Evolutionary conservation across 441 rosid genomes (phyloP).

Genomic region (Arabidopsis lyrata): DNA sequence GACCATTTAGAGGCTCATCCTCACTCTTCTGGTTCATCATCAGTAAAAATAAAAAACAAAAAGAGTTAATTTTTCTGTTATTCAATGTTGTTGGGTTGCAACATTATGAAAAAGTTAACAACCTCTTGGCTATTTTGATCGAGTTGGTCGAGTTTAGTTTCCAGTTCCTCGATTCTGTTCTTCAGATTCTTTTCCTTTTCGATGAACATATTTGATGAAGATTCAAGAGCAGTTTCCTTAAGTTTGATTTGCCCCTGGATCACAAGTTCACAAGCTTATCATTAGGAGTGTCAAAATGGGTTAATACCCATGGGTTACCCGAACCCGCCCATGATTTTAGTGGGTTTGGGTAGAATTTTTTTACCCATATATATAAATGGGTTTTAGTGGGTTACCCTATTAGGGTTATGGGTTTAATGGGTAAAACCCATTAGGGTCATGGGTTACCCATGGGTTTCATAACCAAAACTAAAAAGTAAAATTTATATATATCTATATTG

Average conservation of each 20-base stretch:
- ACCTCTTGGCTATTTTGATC: constrained; percentile 53
- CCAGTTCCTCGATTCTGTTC: constrained; percentile 66
- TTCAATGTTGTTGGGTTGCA: not conserved
- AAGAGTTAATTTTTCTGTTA: constrained; percentile 16
- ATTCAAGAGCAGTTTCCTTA: constrained; percentile 72
- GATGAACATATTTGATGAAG: constrained; percentile 56
- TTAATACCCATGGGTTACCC: no score
- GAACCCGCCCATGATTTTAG: no score
- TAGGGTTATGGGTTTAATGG: no score
- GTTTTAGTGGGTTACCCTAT: no score
- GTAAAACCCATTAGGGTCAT: no score
- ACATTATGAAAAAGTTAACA: constrained; percentile 18
- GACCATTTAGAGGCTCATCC: constrained; percentile 5
- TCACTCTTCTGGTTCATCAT: constrained; percentile 31
- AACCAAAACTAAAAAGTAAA: no score
- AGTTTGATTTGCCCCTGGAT: constrained; percentile 66
- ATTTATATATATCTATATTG: no score
- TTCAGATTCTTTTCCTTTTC: constrained; percentile 68
- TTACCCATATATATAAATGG: no score
- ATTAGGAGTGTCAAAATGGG: no score
- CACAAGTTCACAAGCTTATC: not conserved
- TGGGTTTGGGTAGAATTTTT: no score
- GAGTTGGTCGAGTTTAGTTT: constrained; percentile 60
- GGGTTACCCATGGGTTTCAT: no score
- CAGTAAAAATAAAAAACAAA: not conserved